These are phyloP conservation scores for Suhomyces coccinellae DNA, from an alignment of 1,139 yeast species.

Conservation along the genomic window DNA sequence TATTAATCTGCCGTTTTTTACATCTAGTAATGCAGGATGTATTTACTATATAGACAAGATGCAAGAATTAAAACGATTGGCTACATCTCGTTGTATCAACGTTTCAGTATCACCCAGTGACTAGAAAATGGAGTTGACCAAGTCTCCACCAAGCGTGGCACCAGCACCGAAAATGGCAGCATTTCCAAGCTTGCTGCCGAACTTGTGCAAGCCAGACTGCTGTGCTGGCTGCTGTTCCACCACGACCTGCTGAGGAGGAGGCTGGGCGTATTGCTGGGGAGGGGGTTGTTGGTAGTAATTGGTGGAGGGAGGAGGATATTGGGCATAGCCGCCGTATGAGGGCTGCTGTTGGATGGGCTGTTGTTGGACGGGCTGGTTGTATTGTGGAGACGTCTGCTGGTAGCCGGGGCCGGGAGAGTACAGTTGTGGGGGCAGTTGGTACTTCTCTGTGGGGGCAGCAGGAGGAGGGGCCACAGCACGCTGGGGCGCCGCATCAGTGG, in stretches of 20 bases:
- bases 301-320: conserved; percentile 50
- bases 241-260: conserved; percentile 8
- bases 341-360: conserved; percentile 25
- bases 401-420: conserved; percentile 12
- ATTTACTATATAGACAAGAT: too few relatives aligned
- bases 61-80: too few relatives aligned
- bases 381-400: conserved; percentile 20
- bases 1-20: too few relatives aligned
- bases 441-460: conserved; percentile 19
- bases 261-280: conserved; percentile 27
- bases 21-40: too few relatives aligned
- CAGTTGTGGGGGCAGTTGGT: conserved; percentile 17
- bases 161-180: conserved; percentile 98
- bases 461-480: conserved; percentile 13
- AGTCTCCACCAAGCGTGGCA: conserved; percentile 87
- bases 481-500: conserved; percentile 13
- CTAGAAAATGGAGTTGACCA: conserved; percentile 82
- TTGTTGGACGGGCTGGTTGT: too few relatives aligned
- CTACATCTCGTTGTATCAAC: background rate
- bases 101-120: conserved; percentile 1
- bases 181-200: conserved; percentile 84
- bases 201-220: conserved; percentile 52
- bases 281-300: conserved; percentile 42
- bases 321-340: conserved; percentile 48
- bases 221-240: conserved; percentile 13